Base-by-base conservation (phyloP, 306 rosid species). In the Ochetophila trinervis region DNA sequence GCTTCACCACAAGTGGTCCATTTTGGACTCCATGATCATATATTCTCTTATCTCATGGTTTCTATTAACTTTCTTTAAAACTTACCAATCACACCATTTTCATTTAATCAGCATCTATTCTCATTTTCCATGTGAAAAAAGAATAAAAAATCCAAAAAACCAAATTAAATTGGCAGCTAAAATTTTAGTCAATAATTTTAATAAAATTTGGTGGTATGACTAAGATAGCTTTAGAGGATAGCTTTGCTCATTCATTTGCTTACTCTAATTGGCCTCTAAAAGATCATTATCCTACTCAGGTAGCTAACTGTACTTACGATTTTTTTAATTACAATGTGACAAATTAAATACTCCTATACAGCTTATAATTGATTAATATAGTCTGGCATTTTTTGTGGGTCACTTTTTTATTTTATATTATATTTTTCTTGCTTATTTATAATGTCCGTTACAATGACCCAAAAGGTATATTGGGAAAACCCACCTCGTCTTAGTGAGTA, bases 1-100 rank as follows among this genome's bases (percentile, higher is more conserved):
- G 14, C 47, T 10, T 22, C 14, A 47, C 22, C 60, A 30, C 37
- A 54, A 48, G 62, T 71, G 77, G 81, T 48, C 74, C 70, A 66
- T 24, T n/a, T 51, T 60, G 77, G 70, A 66, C 44, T 37, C 73
- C 65, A 66, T 52, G 7, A 57, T 50, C 6, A 37, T 65, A 52
- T 51, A 35, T 66, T 45, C 52, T n/a, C n/a, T 14, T 21, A 45
- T 34, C 53, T 2, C 16, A 15, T 13, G 57, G 57, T 17, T 1
- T 20, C 55, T 23, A 1, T 56, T 59, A 30, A 5, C 24, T 15
- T 55, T 73, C 24, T 34, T 21, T 35, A 36, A 8, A 32, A 52
- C 42, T 30, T 36, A 50, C 70, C 70, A 66, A 53, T 53, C 37
- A 53, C 56, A 34, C 51, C 42, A 8, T 45, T 45, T 30, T 9